Evolutionary conservation across 139 green algal genomes (phyloP).

Genomic region (Microglena sp.): DNA sequence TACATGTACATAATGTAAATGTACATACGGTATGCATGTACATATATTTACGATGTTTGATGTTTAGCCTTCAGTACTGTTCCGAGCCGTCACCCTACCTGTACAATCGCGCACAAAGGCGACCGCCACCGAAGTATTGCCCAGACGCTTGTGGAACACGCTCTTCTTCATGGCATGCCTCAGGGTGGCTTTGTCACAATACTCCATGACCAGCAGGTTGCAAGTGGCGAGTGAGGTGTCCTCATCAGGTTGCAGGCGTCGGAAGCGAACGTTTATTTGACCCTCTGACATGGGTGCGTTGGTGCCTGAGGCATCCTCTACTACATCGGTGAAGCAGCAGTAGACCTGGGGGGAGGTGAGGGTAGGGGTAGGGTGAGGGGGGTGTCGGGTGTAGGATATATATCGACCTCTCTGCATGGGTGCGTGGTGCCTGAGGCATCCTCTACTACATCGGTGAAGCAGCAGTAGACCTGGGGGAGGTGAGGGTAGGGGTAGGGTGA

Average conservation of each 20-base stretch:
- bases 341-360: conserved; percentile 41
- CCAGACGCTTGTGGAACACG: conserved; percentile 50
- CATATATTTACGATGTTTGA: not conserved
- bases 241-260: conserved; percentile 42
- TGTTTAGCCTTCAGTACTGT: too few species aligned
- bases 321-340: conserved; percentile 55
- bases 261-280: conserved; percentile 47
- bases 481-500: too few species aligned
- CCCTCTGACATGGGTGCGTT: conserved; percentile 23
- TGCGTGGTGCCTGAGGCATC: conserved; percentile 37
- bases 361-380: conserved; percentile 7
- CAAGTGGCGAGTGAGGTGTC: conserved; percentile 43
- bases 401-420: too few species aligned
- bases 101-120: conserved; percentile 49
- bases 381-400: too few species aligned
- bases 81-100: conserved; percentile 10
- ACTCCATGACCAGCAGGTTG: conserved; percentile 55
- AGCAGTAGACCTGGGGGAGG: conserved; percentile 58
- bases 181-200: conserved; percentile 37
- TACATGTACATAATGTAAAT: not conserved
- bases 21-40: not conserved
- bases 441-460: conserved; percentile 57
- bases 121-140: conserved; percentile 42
- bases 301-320: conserved; percentile 42
- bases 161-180: conserved; percentile 50